phyloP scores from a whole-genome alignment of 2,329 filamentous ascomycete genomes.

The Pyrenophora graminea region DNA sequence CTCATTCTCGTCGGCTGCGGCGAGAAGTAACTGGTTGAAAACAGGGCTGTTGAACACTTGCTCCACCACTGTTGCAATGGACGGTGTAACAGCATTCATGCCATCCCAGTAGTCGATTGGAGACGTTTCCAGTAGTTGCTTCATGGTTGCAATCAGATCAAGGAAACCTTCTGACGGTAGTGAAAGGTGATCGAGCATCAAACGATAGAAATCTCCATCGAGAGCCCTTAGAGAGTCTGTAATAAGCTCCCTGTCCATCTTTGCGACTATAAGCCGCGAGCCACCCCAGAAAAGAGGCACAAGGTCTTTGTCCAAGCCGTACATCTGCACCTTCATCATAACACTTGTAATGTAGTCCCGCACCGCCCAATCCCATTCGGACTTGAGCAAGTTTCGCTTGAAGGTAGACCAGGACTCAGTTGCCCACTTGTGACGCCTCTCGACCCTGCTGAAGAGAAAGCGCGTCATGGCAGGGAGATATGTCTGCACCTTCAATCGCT shows the following conservation, averaged over 20 bases:
- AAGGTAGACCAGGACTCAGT: conserved; percentile 69
- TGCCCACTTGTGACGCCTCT: conserved; percentile 69
- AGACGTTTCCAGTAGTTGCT: conserved; percentile 72
- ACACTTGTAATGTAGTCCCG: conserved; percentile 71
- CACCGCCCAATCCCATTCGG: conserved; percentile 87
- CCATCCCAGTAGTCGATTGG: conserved; percentile 86
- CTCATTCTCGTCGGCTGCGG: conserved; percentile 47
- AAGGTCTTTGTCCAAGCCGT: conserved; percentile 55
- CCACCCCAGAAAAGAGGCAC: conserved; percentile 81
- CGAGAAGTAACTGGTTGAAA: conserved; percentile 64
- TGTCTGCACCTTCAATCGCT: conserved; percentile 73
- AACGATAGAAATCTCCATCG: conserved; percentile 68
- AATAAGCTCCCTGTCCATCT: conserved; percentile 74
- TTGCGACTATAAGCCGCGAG: conserved; percentile 72
- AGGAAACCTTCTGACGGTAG: conserved; percentile 60
- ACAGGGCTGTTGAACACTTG: conserved; percentile 75
- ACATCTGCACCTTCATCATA: conserved; percentile 65
- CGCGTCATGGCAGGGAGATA: conserved; percentile 80
- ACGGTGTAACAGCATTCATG: conserved; percentile 78
- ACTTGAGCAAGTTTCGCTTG: conserved; percentile 64
- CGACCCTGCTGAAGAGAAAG: conserved; percentile 79
- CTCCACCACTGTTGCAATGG: conserved; percentile 80
- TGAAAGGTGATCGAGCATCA: conserved; percentile 67
- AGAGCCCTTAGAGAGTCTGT: conserved; percentile 77
- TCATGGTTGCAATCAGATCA: conserved; percentile 71